A percentile compares a stretch with the other conserved stretches of the same genome.
These are phyloP conservation scores for Nosema granulosis DNA, from an alignment of 371 early-diverging fungal species.

Conservation along the genomic window DNA sequence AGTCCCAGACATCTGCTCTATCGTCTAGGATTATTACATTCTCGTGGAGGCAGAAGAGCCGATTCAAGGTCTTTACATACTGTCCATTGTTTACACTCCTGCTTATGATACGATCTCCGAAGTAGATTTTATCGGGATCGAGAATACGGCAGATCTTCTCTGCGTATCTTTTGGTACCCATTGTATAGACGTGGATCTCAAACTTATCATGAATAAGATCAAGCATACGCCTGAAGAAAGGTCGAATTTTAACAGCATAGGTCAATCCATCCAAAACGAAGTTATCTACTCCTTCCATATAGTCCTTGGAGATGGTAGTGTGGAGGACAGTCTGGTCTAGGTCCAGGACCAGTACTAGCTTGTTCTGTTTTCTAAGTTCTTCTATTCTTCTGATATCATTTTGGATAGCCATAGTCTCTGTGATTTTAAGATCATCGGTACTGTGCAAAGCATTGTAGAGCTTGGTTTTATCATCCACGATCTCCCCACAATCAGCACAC, in stretches of 20 bases:
- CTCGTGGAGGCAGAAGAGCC: conserved; percentile 80
- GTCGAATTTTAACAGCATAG: conserved; percentile 67
- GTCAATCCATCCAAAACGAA: conserved; percentile 30
- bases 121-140: conserved; percentile 76
- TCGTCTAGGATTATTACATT: conserved; percentile 97
- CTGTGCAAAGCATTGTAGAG: conserved; percentile 51
- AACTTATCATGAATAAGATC: conserved; percentile 69
- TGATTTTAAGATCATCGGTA: conserved; percentile 51
- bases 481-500: conserved; percentile 62
- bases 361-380: conserved; percentile 70
- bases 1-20: conserved; percentile 88
- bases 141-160: conserved; percentile 76
- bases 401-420: conserved; percentile 46
- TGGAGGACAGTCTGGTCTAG: conserved; percentile 97
- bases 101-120: conserved; percentile 83
- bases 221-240: conserved; percentile 76
- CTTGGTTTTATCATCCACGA: conserved; percentile 34
- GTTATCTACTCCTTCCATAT: neutral
- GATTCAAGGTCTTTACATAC: conserved; percentile 75
- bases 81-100: conserved; percentile 82
- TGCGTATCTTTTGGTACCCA: conserved; percentile 92
- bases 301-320: conserved; percentile 70
- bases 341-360: conserved; percentile 87
- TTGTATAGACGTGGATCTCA: conserved; percentile 95
- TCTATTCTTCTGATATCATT: conserved; percentile 50